Percentiles rank a stretch among this genome's conserved stretches.
These are phyloP conservation scores for Tetracladium maxilliforme DNA, from an alignment of 2,329 filamentous ascomycete genomes.

Conservation along the genomic window DNA sequence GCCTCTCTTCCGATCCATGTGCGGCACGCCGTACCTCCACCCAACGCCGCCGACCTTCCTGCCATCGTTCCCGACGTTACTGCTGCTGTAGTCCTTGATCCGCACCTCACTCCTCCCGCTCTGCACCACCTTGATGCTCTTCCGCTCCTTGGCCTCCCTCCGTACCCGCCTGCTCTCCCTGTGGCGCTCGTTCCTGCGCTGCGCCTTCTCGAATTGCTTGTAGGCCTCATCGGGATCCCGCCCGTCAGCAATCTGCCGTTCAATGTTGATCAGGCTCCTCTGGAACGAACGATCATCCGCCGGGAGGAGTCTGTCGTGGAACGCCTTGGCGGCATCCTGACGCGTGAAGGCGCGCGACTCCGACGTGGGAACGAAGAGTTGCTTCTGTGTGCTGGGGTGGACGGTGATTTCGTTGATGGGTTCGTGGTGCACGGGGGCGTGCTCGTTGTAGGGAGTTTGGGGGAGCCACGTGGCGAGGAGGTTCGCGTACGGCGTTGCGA, in stretches of 20 bases:
- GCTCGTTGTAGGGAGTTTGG: conserved; percentile 44
- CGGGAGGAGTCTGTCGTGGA: conserved; percentile 44
- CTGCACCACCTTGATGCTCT: conserved; percentile 21
- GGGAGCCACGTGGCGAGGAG: conserved; percentile 74
- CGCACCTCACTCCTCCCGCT: conserved; percentile 11
- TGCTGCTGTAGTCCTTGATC: conserved; percentile 9
- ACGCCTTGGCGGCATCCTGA: conserved; percentile 49
- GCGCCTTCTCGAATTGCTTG: conserved; percentile 9
- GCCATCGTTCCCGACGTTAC: conserved; percentile 35
- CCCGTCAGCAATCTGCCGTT: conserved; percentile 27
- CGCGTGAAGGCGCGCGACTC: conserved; percentile 50
- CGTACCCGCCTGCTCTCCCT: conserved; percentile 23
- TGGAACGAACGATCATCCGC: conserved; percentile 47
- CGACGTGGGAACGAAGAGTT: conserved; percentile 49
- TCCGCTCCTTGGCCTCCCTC: conserved; percentile 26
- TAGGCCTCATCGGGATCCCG: conserved; percentile 17
- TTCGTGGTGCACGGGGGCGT: conserved; percentile 29
- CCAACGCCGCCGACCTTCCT: conserved; percentile 36
- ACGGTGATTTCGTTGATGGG: conserved; percentile 50
- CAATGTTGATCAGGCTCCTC: conserved; percentile 42
- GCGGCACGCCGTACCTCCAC: conserved; percentile 49
- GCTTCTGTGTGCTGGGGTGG: conserved; percentile 45
- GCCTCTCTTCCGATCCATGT: conserved; percentile 47
- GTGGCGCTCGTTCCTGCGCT: conserved; percentile 14
- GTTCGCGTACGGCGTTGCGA: conserved; percentile 63